Evolutionary conservation across 495 filamentous ascomycete genomes (phyloP).

Genomic region (Lindgomyces ingoldianus): DNA sequence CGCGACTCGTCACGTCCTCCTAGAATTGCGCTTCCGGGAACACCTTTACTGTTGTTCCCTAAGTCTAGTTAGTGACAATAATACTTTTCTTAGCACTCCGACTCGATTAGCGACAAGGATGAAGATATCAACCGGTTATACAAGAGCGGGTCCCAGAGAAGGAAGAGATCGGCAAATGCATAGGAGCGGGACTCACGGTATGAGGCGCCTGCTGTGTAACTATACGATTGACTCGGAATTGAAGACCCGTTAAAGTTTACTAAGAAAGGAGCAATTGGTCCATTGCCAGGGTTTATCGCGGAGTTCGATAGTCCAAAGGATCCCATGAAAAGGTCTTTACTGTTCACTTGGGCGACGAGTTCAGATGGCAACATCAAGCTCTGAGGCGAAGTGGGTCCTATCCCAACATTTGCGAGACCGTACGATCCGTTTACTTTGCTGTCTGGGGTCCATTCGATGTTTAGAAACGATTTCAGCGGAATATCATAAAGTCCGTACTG

Average conservation of each 20-base stretch:
- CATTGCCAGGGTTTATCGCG: conserved; percentile 6
- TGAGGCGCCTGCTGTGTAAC: conserved; percentile 33
- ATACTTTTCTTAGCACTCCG: not conserved
- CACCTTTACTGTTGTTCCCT: conserved; percentile 28
- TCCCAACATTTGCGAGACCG: conserved; percentile 19
- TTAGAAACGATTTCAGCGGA: not conserved
- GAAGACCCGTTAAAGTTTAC: not conserved
- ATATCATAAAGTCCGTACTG: conserved; percentile 21
- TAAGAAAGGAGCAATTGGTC: conserved; percentile 4
- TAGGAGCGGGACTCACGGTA: conserved; percentile 29
- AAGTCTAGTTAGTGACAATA: not conserved
- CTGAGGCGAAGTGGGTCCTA: conserved; percentile 5
- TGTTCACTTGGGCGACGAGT: conserved; percentile 5
- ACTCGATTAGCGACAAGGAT: not conserved
- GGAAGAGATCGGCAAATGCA: not conserved
- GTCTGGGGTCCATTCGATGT: not conserved
- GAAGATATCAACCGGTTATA: not conserved
- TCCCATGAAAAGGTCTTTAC: conserved; percentile 30
- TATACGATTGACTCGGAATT: conserved; percentile 26
- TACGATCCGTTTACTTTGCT: conserved; percentile 19
- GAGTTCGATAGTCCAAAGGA: conserved; percentile 25
- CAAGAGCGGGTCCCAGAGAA: not conserved
- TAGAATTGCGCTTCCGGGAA: conserved; percentile 21
- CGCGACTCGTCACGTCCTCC: conserved; percentile 34
- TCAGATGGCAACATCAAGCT: conserved; percentile 6